phyloP scores from a whole-genome alignment of 345 rosid species.

The Noccaea caerulescens region DNA sequence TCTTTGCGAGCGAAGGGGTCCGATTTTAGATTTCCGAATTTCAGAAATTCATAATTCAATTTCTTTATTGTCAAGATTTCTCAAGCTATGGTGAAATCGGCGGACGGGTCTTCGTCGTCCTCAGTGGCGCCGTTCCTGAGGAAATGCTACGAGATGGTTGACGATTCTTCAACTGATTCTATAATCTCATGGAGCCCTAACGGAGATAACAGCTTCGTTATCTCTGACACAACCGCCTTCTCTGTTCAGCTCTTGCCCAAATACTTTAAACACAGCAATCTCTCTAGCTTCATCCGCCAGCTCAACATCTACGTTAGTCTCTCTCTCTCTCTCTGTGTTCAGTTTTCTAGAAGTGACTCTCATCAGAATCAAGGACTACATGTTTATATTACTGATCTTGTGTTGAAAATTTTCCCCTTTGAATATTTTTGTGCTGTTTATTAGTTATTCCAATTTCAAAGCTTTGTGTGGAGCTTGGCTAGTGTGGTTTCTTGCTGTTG shows the following conservation, averaged over 20 bases:
- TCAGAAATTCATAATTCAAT: slow-evolving; percentile 5
- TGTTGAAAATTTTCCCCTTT: background rate
- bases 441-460: background rate
- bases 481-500: slow-evolving; percentile 4
- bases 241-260: slow-evolving; percentile 68
- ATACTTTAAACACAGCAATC: slow-evolving; percentile 83
- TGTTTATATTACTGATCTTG: background rate
- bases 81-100: slow-evolving; percentile 61
- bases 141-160: slow-evolving; percentile 92
- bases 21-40: background rate
- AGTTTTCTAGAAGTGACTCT: background rate
- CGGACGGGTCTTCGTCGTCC: slow-evolving; percentile 44
- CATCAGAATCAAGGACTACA: background rate
- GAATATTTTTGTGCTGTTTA: background rate
- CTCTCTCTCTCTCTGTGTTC: slow-evolving; percentile 10
- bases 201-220: slow-evolving; percentile 62
- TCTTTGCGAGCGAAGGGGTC: background rate
- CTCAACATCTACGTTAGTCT: slow-evolving; percentile 83
- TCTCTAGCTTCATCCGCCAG: slow-evolving; percentile 83
- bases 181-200: slow-evolving; percentile 67
- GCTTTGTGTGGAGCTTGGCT: background rate
- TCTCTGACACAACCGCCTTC: slow-evolving; percentile 65
- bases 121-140: slow-evolving; percentile 73
- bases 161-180: slow-evolving; percentile 62
- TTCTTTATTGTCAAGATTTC: background rate